Evolutionary conservation across 306 rosid species (phyloP).

Genomic region (Fragaria ananassa): DNA sequence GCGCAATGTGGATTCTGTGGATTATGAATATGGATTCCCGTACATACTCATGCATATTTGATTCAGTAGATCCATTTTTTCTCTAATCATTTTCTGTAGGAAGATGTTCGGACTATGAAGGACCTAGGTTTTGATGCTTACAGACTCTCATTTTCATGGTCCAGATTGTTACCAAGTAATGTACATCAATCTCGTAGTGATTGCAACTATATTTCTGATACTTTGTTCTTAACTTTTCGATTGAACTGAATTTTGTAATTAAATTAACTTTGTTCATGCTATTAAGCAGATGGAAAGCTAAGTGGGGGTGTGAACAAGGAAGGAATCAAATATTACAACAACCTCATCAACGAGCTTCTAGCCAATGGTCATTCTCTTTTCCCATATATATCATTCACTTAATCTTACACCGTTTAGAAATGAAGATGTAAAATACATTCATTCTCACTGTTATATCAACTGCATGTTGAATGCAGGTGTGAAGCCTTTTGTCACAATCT

Average conservation of each 20-base stretch:
- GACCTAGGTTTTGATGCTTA: constrained; percentile 8
- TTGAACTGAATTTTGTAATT: background rate
- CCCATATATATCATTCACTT: background rate
- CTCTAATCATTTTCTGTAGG: constrained; percentile 10
- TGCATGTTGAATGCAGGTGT: constrained; percentile 7
- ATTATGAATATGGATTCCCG: background rate
- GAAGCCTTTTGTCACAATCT: constrained; percentile 10
- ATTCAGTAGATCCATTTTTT: background rate
- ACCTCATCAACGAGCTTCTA: constrained; percentile 5
- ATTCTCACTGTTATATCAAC: background rate
- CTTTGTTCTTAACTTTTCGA: background rate
- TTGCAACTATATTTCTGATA: background rate
- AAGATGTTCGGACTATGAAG: constrained; percentile 13
- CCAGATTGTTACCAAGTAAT: constrained; percentile 13
- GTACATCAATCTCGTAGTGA: background rate
- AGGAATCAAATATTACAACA: constrained; percentile 6
- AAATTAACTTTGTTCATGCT: background rate
- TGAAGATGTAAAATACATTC: background rate
- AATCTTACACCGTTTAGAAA: background rate
- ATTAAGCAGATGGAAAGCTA: background rate
- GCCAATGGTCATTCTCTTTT: background rate
- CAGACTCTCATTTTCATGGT: constrained; percentile 21
- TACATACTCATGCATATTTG: background rate
- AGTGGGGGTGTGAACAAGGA: constrained; percentile 7
- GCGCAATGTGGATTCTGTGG: background rate